Evolutionary conservation across 345 rosid genomes (phyloP), one percentile per base, ranked within the genome.

Genomic region (Rhizophora apiculata): DNA sequence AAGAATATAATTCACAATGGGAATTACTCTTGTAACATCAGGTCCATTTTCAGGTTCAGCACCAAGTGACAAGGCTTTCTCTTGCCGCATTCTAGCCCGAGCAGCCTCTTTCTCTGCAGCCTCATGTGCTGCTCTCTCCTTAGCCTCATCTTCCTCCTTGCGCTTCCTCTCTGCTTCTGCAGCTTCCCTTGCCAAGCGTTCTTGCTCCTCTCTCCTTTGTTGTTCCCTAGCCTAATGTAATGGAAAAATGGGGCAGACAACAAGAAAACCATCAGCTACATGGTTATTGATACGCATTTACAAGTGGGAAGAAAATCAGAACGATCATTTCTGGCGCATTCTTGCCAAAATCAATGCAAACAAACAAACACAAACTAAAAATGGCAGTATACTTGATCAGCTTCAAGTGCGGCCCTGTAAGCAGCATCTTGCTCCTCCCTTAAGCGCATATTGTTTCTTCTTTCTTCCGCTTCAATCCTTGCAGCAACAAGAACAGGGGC

Each of bases 351-450:
- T 43, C 5, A 15, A 13, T 13, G 49, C 18, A 43, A 3, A 19
- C 19, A 13, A 43, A 43, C 49, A 43, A 43, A 9, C 8, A 3
- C 6, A 30, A 18, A 63, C 30, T 49, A 13, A 30, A 49, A 56
- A 18, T 62, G 24, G 53, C 48, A 32, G 58, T 79, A 63, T 86
- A 92, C 99, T 75, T 89, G 99, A 84, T 96, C 99, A 30, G 96
- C 99, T 89, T 92, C 98, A 71, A 96, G 98, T 30, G 99, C 99
- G 34, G 89, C 99, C 77, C 88, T 86, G 79, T 86, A 96, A 64
- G 98, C 99, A 65, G 96, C 95, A 82, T 96, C 98, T 75, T 96
- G 99, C 80, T 96, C 99, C 84, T 92, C 99, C 80, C 99, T 88
- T 53, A 96, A 80, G 6, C 82, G 92, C 80, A 82, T 20, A 79